phyloP scores from a whole-genome alignment of 805 yeast species.

The Grigorovia jiainica region DNA sequence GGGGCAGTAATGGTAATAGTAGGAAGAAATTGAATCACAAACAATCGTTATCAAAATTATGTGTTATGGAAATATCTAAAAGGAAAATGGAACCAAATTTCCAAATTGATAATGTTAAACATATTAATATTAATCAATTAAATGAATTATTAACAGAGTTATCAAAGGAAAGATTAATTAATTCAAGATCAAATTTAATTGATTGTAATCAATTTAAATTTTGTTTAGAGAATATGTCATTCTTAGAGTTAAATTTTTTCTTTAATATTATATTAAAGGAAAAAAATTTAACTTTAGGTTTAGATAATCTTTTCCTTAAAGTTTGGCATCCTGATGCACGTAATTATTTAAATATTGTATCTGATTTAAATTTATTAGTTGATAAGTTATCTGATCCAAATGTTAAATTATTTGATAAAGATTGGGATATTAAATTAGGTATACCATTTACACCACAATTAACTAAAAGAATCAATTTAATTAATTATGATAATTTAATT shows the following conservation, averaged over 20 bases:
- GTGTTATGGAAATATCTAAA: slow-evolving; percentile 39
- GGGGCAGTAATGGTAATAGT: slow-evolving; percentile 31
- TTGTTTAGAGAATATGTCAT: slow-evolving; percentile 45
- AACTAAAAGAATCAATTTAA: slow-evolving; percentile 44
- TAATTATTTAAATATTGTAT: slow-evolving; percentile 53
- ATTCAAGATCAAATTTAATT: slow-evolving; percentile 14
- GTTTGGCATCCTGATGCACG: slow-evolving; percentile 77
- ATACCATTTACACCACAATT: slow-evolving; percentile 64
- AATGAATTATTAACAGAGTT: slow-evolving; percentile 39
- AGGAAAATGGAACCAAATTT: slow-evolving; percentile 35
- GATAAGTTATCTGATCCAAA: slow-evolving; percentile 44
- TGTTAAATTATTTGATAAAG: slow-evolving; percentile 34
- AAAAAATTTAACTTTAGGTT: slow-evolving; percentile 44
- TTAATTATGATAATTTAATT: slow-evolving; percentile 42
- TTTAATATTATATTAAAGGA: slow-evolving; percentile 55
- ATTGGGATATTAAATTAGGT: slow-evolving; percentile 28
- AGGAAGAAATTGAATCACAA: too few species aligned
- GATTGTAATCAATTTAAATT: slow-evolving; percentile 34
- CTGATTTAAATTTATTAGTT: slow-evolving; percentile 52
- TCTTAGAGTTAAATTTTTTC: slow-evolving; percentile 58
- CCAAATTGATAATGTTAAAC: slow-evolving; percentile 15
- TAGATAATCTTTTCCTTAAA: slow-evolving; percentile 48
- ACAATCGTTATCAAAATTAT: slow-evolving; percentile 33
- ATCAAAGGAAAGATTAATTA: slow-evolving; percentile 21
- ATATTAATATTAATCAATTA: slow-evolving; percentile 40